Evolutionary conservation across 192 early-diverging fungal genomes (phyloP), one percentile per base, ranked within the genome.

Genomic region (Backusella macrospora): DNA sequence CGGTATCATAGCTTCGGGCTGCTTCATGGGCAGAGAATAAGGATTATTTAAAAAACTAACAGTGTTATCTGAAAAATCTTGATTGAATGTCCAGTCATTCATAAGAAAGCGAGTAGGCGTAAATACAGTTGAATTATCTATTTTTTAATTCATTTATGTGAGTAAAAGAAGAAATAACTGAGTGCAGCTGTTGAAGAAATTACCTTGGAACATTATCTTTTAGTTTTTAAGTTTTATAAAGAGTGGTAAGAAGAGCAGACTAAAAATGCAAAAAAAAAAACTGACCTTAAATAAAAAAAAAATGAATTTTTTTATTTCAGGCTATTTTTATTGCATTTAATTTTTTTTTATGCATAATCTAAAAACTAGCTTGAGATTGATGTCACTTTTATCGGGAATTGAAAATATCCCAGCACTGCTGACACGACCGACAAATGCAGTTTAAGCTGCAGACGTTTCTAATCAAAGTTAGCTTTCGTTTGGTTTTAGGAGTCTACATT

Each of bases 131-230:
- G 52, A 59, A 59, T 59, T 59, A 29, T 59, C 52, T 59, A 59
- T 59, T 26, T 21, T 26, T 5, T 9, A 12, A 26, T 26, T 59
- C 29, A 34, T 34, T 34, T 34, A 34, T 34, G 29, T 59, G 52
- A 59, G 52, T 26, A 59, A 59, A 49, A 6, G 5, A 26, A 59
- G 21, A 59, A 59, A 59, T 0, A 29, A 52, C 6, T 5, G 21
- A 26, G 4, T 59, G 3, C 8, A 4, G 10, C 7, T 13, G 10
- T 26, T 21, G 29, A 34, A 34, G 29, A 34, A 34, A 26, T 59
- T 59, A 59, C 52, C 52, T 59, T 59, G 52, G 52, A 59, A 59
- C 52, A 59, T 59, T 59, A 26, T 59, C 21, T 59, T 59, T 59
- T 59, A 59, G 0, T 23, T 13, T 9, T 59, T 10, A 26, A 23